Percentiles rank a stretch among this genome's conserved stretches.
phyloP scores from a whole-genome alignment of 768 basidiomycete species.

The Russula dissimulans region DNA sequence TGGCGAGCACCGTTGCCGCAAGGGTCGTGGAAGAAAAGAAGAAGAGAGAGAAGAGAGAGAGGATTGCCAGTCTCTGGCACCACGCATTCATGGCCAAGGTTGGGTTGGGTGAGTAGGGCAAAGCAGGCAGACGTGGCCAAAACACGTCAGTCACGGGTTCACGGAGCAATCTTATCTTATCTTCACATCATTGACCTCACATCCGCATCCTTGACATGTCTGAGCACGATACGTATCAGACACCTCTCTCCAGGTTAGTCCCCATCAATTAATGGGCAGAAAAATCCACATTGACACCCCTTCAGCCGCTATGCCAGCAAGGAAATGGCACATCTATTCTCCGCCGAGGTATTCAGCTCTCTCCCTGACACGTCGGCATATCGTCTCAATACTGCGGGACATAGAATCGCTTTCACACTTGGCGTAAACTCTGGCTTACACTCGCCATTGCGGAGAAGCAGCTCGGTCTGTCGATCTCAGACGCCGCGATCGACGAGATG shows the following conservation, averaged over 20 bases:
- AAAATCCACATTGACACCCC: not conserved
- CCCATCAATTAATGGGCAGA: no score
- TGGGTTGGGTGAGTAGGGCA: no score
- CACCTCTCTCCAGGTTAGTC: conserved; percentile 11
- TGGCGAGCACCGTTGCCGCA: conserved; percentile 73
- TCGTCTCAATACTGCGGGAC: not conserved
- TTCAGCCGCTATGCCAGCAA: conserved; percentile 95
- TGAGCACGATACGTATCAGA: conserved; percentile 10
- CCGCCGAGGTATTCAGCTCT: conserved; percentile 58
- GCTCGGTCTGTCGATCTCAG: conserved; percentile 81
- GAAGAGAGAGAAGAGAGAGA: conserved; percentile 16
- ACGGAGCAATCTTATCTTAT: conserved; percentile 7
- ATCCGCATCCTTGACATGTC: conserved; percentile 1
- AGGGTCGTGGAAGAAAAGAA: conserved; percentile 21
- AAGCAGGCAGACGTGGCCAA: no score
- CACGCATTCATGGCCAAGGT: not conserved
- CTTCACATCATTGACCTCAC: not conserved
- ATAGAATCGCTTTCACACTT: conserved; percentile 91
- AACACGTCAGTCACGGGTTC: conserved; percentile 14
- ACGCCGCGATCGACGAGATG: conserved; percentile 93
- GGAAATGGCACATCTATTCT: conserved; percentile 97
- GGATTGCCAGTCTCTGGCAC: conserved; percentile 8
- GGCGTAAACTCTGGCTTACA: conserved; percentile 93
- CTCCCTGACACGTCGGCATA: not conserved
- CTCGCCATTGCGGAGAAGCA: conserved; percentile 96